Conservation (phyloP, 768 basidiomycete genomes). For the Kwoniella heveanensis region DNA sequence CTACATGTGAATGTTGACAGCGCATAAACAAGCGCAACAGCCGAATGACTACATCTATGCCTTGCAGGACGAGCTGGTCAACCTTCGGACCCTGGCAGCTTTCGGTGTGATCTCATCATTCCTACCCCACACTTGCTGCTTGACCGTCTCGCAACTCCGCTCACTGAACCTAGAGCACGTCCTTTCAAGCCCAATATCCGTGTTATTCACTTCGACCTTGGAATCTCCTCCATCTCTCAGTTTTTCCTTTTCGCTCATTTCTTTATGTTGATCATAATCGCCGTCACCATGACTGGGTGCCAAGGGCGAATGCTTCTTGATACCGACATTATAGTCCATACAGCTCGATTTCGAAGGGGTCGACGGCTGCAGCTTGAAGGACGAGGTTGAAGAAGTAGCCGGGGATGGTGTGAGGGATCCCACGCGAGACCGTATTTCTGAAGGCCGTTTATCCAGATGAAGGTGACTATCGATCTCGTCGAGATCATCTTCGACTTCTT, state of each 20-base stretch:
- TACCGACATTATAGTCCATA: not conserved
- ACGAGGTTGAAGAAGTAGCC: conserved; percentile 3
- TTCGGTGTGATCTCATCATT: conserved; percentile 18
- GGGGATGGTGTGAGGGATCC: conserved; percentile 9
- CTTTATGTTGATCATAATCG: not conserved
- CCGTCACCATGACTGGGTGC: not conserved
- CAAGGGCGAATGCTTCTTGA: not conserved
- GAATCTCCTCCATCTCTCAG: too few relatives aligned
- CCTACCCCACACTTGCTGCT: conserved; percentile 7
- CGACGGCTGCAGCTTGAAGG: conserved; percentile 6
- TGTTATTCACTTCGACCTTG: not conserved
- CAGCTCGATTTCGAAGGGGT: conserved; percentile 11
- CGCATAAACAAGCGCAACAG: too few relatives aligned
- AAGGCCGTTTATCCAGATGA: not conserved
- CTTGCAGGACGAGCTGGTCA: not conserved
- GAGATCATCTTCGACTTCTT: not conserved
- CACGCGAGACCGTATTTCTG: not conserved
- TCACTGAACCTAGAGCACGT: conserved; percentile 13
- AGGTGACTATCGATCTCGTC: conserved; percentile 8
- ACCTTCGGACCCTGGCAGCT: not conserved
- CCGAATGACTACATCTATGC: not conserved
- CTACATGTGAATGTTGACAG: too few relatives aligned
- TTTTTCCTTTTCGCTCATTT: not conserved
- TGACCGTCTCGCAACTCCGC: conserved; percentile 23
- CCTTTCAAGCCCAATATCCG: conserved; percentile 6